Percentiles rank a stretch among this genome's conserved stretches.
Evolutionary conservation across 2,329 filamentous ascomycete genomes (phyloP).

Genomic region (Conoideocrella luteorostrata): DNA sequence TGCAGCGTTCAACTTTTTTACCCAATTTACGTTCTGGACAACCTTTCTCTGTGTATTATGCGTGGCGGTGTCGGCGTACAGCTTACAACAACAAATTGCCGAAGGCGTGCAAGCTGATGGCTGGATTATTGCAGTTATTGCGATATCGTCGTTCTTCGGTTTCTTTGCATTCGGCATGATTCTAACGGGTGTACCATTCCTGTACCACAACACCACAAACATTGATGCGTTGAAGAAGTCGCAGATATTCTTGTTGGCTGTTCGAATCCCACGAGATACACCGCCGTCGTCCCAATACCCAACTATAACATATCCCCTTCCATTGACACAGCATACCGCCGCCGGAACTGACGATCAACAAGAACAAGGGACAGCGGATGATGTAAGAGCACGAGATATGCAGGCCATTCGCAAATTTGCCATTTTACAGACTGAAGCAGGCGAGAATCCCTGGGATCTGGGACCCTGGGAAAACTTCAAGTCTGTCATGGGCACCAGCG

Average conservation of each 20-base stretch:
- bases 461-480: conserved; percentile 65
- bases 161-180: conserved; percentile 79
- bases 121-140: conserved; percentile 61
- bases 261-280: conserved; percentile 56
- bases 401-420: conserved; percentile 64
- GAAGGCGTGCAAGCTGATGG: conserved; percentile 41
- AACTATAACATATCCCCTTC: conserved; percentile 55
- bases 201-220: conserved; percentile 70
- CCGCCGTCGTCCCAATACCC: conserved; percentile 35
- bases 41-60: conserved; percentile 59
- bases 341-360: not conserved
- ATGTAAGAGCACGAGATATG: conserved; percentile 29
- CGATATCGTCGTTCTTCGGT: conserved; percentile 63
- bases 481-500: conserved; percentile 67
- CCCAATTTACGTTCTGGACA: conserved; percentile 77
- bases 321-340: not conserved
- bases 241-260: conserved; percentile 65
- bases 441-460: conserved; percentile 83
- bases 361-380: conserved; percentile 11
- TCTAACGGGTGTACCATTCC: conserved; percentile 61
- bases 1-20: conserved; percentile 79
- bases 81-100: conserved; percentile 44
- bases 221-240: conserved; percentile 67
- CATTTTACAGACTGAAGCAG: conserved; percentile 64
- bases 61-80: conserved; percentile 58